Evolutionary conservation across 2,329 filamentous ascomycete genomes (phyloP).

Genomic region (Purpureocillium takamizusanense): DNA sequence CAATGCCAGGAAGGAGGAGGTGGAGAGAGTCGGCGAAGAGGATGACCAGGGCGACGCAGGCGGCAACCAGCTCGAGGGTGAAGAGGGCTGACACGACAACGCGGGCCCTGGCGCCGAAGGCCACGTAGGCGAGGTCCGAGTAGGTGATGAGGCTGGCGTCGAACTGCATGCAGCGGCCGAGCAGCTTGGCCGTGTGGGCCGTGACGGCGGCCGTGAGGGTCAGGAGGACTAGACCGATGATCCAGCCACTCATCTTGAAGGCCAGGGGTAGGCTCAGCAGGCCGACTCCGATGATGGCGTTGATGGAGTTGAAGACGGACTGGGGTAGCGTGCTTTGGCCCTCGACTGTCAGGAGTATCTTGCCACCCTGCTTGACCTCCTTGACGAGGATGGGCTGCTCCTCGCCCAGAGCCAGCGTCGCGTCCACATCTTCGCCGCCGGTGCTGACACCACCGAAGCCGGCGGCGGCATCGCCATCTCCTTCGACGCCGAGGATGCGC

Average conservation of each 20-base stretch:
- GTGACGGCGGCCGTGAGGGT: conserved; percentile 67
- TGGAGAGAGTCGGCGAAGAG: conserved; percentile 89
- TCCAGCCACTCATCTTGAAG: conserved; percentile 80
- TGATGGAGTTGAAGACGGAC: conserved; percentile 94
- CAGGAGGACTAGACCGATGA: conserved; percentile 70
- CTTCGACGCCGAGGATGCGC: conserved; percentile 24
- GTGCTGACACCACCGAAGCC: conserved; percentile 10
- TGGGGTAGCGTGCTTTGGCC: conserved; percentile 94
- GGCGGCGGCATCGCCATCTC: conserved; percentile 14
- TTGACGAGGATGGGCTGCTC: conserved; percentile 75
- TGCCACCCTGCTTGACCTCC: conserved; percentile 81
- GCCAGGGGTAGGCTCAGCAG: conserved; percentile 83
- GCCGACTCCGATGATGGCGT: conserved; percentile 84
- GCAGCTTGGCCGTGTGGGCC: conserved; percentile 73
- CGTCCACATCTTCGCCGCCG: conserved; percentile 16
- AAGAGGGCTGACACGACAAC: conserved; percentile 79
- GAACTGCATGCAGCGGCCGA: conserved; percentile 82
- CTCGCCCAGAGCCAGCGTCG: conserved; percentile 46
- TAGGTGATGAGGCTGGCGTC: conserved; percentile 85
- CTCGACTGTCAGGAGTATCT: conserved; percentile 73
- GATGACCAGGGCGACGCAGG: conserved; percentile 81
- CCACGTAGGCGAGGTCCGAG: conserved; percentile 85
- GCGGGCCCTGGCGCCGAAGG: conserved; percentile 75
- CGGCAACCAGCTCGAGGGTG: conserved; percentile 75
- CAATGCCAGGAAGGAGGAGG: conserved; percentile 62